Evolutionary conservation across 805 yeast genomes (phyloP).

Genomic region (Cyberlindnera americana): DNA sequence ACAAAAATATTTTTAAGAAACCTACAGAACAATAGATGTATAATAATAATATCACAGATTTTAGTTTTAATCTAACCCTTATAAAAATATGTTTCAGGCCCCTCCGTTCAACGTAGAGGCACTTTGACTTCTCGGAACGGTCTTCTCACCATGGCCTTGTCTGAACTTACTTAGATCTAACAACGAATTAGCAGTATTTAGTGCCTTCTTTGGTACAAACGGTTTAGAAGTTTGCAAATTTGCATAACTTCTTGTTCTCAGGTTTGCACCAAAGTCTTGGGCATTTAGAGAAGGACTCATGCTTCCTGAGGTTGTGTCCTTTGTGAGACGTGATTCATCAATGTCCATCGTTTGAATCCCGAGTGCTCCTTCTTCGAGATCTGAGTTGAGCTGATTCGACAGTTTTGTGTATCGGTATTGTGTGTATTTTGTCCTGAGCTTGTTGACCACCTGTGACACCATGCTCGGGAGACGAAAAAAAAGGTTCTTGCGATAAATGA

Average conservation of each 20-base stretch:
- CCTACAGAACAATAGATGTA: background rate
- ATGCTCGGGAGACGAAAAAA: conserved; percentile 17
- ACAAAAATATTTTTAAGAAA: background rate
- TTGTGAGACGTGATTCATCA: conserved; percentile 1
- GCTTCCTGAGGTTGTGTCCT: conserved; percentile 20
- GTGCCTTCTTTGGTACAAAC: conserved; percentile 16
- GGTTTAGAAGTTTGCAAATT: conserved; percentile 15
- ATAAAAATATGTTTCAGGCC: background rate
- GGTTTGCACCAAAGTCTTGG: conserved; percentile 11
- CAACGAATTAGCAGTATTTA: conserved; percentile 17
- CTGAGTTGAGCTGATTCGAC: conserved; percentile 17
- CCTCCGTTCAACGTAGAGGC: conserved; percentile 5
- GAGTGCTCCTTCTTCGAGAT: conserved; percentile 23
- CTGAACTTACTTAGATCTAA: conserved; percentile 23
- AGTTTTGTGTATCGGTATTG: conserved; percentile 22
- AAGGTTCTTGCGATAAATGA: conserved; percentile 11
- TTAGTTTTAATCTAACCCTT: no score
- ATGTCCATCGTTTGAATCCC: conserved; percentile 8
- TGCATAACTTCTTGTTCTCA: conserved; percentile 27
- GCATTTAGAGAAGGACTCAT: conserved; percentile 21
- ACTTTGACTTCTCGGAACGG: conserved; percentile 8
- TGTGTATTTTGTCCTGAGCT: conserved; percentile 16
- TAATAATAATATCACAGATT: no score
- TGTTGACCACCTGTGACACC: conserved; percentile 13
- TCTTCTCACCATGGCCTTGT: conserved; percentile 9